These are phyloP conservation scores for Primulina tabacum DNA, from an alignment of 257 asterid genomes.

Conservation along the genomic window DNA sequence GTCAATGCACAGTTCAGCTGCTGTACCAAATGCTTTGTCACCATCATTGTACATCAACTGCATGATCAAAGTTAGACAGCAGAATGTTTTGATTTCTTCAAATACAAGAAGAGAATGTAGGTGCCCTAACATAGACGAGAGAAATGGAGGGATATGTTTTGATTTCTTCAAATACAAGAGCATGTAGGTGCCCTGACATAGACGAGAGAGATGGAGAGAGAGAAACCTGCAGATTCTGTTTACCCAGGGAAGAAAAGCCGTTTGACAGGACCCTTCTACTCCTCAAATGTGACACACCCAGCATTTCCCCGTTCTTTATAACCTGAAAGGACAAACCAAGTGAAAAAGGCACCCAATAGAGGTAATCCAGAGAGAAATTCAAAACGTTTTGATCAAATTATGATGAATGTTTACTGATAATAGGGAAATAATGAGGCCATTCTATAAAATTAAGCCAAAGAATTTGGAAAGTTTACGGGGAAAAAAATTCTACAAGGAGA, in stretches of 20 bases:
- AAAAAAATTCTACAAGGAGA: background rate
- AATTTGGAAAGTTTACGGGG: background rate
- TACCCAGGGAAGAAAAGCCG: slow-evolving; percentile 83
- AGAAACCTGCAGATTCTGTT: slow-evolving; percentile 87
- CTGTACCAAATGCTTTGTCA: slow-evolving; percentile 98
- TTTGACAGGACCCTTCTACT: slow-evolving; percentile 89
- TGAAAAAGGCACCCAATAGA: slow-evolving; percentile 14
- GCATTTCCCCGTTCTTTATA: slow-evolving; percentile 98
- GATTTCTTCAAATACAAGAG: slow-evolving; percentile 20
- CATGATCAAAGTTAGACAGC: slow-evolving; percentile 33
- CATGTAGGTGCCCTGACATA: slow-evolving; percentile 6
- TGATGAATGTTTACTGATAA: slow-evolving; percentile 7
- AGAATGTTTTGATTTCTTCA: slow-evolving; percentile 16
- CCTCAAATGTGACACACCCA: slow-evolving; percentile 93
- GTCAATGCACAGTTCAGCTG: slow-evolving; percentile 82
- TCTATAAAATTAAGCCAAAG: background rate
- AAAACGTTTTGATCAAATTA: slow-evolving; percentile 12
- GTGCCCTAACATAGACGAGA: slow-evolving; percentile 1
- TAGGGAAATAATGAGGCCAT: background rate
- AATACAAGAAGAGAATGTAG: slow-evolving; percentile 19
- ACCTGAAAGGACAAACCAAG: slow-evolving; percentile 47
- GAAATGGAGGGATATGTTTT: slow-evolving; percentile 3
- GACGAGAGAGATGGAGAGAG: slow-evolving; percentile 11
- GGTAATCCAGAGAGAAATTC: slow-evolving; percentile 3
- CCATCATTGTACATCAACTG: slow-evolving; percentile 99